Conservation (phyloP, 148 eudicot species). For the Amaranthus cruentus region DNA sequence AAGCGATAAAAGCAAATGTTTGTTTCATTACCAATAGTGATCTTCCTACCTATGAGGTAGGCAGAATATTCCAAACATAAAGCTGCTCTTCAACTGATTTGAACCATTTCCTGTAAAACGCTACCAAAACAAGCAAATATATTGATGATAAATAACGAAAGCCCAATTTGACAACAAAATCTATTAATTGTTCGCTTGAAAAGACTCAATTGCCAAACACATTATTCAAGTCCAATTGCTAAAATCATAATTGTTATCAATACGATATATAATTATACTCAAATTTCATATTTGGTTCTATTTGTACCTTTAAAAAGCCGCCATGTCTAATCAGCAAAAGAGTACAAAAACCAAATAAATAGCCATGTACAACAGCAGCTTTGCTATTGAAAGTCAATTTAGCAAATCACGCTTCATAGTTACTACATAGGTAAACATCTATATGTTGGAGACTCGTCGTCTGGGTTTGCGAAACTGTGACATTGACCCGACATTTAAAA, state of each 20-base stretch:
- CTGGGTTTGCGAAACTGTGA: too few species aligned
- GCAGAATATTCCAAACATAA: slow-evolving; percentile 59
- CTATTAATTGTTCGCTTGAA: neutral
- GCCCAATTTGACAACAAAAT: slow-evolving; percentile 7
- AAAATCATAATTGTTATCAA: neutral
- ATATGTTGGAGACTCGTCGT: too few species aligned
- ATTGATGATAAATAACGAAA: slow-evolving; percentile 23
- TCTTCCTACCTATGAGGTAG: slow-evolving; percentile 56
- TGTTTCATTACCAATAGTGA: slow-evolving; percentile 18
- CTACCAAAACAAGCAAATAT: slow-evolving; percentile 46
- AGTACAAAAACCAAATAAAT: neutral
- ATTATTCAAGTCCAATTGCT: neutral
- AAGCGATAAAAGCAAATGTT: slow-evolving; percentile 12
- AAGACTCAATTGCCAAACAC: neutral
- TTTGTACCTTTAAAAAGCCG: neutral
- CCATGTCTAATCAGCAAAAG: neutral
- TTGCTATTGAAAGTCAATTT: neutral
- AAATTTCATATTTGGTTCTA: neutral
- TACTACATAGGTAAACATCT: too few species aligned
- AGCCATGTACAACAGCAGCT: neutral
- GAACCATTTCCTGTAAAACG: slow-evolving; percentile 36
- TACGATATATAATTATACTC: neutral
- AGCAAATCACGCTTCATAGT: too few species aligned
- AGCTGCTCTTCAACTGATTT: slow-evolving; percentile 38
- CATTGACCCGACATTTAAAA: neutral